These are phyloP conservation scores for Trichophyton schoenleinii DNA, from an alignment of 2,329 filamentous ascomycete genomes.

Conservation along the genomic window DNA sequence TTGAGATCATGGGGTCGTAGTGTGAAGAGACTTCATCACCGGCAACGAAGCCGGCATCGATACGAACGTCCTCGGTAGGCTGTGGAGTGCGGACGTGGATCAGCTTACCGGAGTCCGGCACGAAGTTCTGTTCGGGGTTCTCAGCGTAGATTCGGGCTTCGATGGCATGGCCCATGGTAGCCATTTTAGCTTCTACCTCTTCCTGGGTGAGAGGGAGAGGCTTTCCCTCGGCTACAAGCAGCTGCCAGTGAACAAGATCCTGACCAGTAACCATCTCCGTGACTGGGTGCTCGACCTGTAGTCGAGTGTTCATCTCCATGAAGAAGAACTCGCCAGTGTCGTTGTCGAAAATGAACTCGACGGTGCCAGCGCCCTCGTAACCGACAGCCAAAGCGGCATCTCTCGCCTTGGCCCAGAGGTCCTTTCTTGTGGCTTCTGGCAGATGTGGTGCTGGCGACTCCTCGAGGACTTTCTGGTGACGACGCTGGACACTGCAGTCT, in stretches of 20 bases:
- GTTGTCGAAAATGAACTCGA: slow-evolving; percentile 59
- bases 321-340: slow-evolving; percentile 55
- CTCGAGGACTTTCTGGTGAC: slow-evolving; percentile 55
- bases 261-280: slow-evolving; percentile 67
- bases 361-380: slow-evolving; percentile 54
- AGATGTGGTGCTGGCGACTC: slow-evolving; percentile 54
- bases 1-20: slow-evolving; percentile 98
- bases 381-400: slow-evolving; percentile 51
- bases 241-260: slow-evolving; percentile 89
- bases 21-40: slow-evolving; percentile 88
- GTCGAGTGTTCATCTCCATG: slow-evolving; percentile 64
- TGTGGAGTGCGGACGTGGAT: slow-evolving; percentile 67
- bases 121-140: slow-evolving; percentile 79
- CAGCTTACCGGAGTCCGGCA: slow-evolving; percentile 82
- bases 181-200: slow-evolving; percentile 57
- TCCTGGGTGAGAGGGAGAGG: slow-evolving; percentile 53
- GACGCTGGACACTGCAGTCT: slow-evolving; percentile 53
- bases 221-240: slow-evolving; percentile 66
- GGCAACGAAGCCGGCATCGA: slow-evolving; percentile 84
- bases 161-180: slow-evolving; percentile 68
- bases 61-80: slow-evolving; percentile 60
- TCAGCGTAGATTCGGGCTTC: slow-evolving; percentile 96
- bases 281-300: slow-evolving; percentile 95
- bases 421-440: slow-evolving; percentile 46
- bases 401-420: slow-evolving; percentile 53